A percentile compares a stretch with the other conserved stretches of the same genome.
Conservation (phyloP, 2,329 filamentous ascomycete genomes). For the Exophiala oligosperma region DNA sequence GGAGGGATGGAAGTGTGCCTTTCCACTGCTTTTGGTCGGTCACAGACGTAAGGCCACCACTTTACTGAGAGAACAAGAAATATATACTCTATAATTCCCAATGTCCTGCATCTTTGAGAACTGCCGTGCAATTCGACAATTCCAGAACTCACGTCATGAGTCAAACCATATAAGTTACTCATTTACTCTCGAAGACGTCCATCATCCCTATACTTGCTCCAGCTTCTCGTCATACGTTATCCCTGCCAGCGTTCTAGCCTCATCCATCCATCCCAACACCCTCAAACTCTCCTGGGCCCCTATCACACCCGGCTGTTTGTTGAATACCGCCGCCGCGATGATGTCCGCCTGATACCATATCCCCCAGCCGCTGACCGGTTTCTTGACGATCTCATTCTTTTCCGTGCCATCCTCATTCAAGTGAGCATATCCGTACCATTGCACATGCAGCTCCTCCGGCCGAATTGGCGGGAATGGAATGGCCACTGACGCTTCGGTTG, state of each 20-base stretch:
- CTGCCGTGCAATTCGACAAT: no score
- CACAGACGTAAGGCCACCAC: not conserved
- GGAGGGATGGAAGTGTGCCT: slow-evolving; percentile 35
- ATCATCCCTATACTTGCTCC: slow-evolving; percentile 5
- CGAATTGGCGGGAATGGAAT: slow-evolving; percentile 34
- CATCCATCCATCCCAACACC: slow-evolving; percentile 30
- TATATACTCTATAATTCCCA: no score
- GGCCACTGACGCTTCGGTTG: slow-evolving; percentile 30
- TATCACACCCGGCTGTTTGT: slow-evolving; percentile 20
- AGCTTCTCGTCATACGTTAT: slow-evolving; percentile 25
- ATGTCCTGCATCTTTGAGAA: no score
- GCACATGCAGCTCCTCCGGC: slow-evolving; percentile 31
- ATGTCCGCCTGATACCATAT: slow-evolving; percentile 36
- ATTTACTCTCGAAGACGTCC: no score
- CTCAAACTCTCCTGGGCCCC: slow-evolving; percentile 26
- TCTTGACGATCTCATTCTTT: slow-evolving; percentile 30
- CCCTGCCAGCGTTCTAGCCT: slow-evolving; percentile 23
- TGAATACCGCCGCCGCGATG: slow-evolving; percentile 27
- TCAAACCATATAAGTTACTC: no score
- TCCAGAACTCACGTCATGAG: no score
- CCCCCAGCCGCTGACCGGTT: slow-evolving; percentile 32
- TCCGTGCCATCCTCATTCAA: slow-evolving; percentile 31
- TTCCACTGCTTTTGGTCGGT: slow-evolving; percentile 32
- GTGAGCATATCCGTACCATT: slow-evolving; percentile 30
- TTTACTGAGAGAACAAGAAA: no score